Evolutionary conservation across 345 rosid species (phyloP).

Genomic region (Salix brachista): DNA sequence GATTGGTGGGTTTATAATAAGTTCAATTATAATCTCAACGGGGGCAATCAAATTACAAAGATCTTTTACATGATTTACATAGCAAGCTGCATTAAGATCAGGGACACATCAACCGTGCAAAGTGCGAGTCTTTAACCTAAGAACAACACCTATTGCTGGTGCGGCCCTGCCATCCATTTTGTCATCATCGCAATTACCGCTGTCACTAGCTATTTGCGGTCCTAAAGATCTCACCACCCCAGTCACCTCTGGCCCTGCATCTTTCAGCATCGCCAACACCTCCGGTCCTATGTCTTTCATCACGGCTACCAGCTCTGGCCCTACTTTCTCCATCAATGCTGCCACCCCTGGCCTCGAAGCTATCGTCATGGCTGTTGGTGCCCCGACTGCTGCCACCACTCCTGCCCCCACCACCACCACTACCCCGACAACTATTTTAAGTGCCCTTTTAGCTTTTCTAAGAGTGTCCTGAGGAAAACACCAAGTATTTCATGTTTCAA

Average conservation of each 20-base stretch:
- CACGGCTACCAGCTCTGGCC: not conserved
- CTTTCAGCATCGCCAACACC: not conserved
- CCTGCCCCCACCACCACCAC: not conserved
- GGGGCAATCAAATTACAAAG: not conserved
- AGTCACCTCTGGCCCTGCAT: not conserved
- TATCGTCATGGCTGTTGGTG: not conserved
- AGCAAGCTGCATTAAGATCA: not conserved
- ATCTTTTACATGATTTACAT: not conserved
- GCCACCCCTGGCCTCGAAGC: not conserved
- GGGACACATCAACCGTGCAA: not conserved
- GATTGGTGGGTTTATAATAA: not conserved
- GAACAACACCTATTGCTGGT: not conserved
- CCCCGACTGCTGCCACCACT: slow-evolving; percentile 31
- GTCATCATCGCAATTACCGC: not conserved
- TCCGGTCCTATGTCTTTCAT: not conserved
- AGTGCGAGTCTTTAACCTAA: not conserved
- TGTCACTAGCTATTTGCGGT: not conserved
- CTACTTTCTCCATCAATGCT: not conserved
- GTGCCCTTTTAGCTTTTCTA: slow-evolving; percentile 59
- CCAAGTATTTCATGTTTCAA: slow-evolving; percentile 6
- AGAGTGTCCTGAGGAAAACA: slow-evolving; percentile 56
- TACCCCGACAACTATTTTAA: slow-evolving; percentile 6
- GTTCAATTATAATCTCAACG: not conserved
- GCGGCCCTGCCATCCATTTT: not conserved
- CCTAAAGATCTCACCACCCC: not conserved